A percentile compares a stretch with the other conserved stretches of the same genome.
Conservation (phyloP, 1,139 yeast species). For the Suhomyces coccinellae region DNA sequence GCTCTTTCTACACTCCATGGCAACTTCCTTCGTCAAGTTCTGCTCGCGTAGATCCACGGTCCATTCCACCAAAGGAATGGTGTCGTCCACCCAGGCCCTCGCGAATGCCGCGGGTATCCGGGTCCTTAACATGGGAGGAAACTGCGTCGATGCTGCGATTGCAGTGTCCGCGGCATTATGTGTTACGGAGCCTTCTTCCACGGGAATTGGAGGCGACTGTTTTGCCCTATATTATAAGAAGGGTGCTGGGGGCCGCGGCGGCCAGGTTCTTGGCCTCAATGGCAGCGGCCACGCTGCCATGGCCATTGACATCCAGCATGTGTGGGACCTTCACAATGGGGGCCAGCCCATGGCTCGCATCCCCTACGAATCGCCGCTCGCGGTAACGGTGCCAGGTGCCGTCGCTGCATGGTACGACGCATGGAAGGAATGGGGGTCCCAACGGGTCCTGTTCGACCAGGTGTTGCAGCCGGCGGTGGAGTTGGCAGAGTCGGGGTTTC, state of each 20-base stretch:
- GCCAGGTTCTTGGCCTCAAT: slow-evolving; percentile 64
- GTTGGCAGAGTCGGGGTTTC: slow-evolving; percentile 67
- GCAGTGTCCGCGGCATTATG: slow-evolving; percentile 77
- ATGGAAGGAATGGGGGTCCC: slow-evolving; percentile 69
- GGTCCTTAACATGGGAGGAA: slow-evolving; percentile 70
- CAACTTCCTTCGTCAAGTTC: slow-evolving; percentile 28
- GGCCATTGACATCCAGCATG: slow-evolving; percentile 49
- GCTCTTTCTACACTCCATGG: slow-evolving; percentile 3
- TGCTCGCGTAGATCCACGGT: slow-evolving; percentile 74
- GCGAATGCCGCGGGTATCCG: slow-evolving; percentile 75
- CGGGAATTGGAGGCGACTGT: slow-evolving; percentile 85
- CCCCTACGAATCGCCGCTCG: slow-evolving; percentile 51
- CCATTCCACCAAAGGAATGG: slow-evolving; percentile 73
- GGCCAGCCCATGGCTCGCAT: slow-evolving; percentile 46
- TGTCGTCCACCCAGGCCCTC: slow-evolving; percentile 72
- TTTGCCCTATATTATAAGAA: slow-evolving; percentile 64
- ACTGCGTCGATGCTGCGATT: slow-evolving; percentile 79
- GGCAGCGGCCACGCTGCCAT: slow-evolving; percentile 77
- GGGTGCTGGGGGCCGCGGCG: slow-evolving; percentile 27
- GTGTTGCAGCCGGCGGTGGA: slow-evolving; percentile 70
- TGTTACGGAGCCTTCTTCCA: slow-evolving; percentile 72
- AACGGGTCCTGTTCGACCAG: slow-evolving; percentile 58
- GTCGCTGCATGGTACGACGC: slow-evolving; percentile 79
- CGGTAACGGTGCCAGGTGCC: slow-evolving; percentile 76
- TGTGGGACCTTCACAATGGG: slow-evolving; percentile 41